Evolutionary conservation across 2,329 filamentous ascomycete genomes (phyloP).

Genomic region (Blastomyces parvus): DNA sequence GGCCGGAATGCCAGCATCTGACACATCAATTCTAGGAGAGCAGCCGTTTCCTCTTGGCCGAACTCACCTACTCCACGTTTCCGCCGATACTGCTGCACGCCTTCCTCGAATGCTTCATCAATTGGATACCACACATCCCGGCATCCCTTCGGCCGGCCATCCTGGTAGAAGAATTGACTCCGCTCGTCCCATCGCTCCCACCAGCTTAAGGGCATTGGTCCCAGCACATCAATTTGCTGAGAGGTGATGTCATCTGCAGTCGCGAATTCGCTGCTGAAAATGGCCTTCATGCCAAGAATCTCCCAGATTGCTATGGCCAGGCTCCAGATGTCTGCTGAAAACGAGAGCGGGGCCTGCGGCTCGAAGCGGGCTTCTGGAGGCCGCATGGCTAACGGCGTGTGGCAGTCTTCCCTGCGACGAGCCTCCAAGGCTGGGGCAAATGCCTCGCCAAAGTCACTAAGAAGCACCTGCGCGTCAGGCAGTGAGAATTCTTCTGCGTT

Average conservation of each 20-base stretch:
- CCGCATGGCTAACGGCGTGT: conserved; percentile 15
- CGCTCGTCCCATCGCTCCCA: conserved; percentile 14
- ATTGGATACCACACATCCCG: conserved; percentile 13
- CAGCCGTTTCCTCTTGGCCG: conserved; percentile 6
- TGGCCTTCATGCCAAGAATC: conserved; percentile 19
- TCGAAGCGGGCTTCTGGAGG: conserved; percentile 20
- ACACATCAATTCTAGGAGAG: conserved; percentile 6
- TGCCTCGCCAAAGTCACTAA: conserved; percentile 30
- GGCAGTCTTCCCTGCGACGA: conserved; percentile 17
- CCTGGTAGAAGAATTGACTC: conserved; percentile 12
- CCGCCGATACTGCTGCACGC: conserved; percentile 12
- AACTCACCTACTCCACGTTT: conserved; percentile 10
- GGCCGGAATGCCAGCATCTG: conserved; percentile 8
- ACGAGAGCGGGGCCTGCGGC: conserved; percentile 15
- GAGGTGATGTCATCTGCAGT: conserved; percentile 14
- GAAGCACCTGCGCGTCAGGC: conserved; percentile 23
- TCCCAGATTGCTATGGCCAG: conserved; percentile 21
- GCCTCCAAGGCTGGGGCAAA: conserved; percentile 15
- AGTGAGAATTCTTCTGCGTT: conserved; percentile 22
- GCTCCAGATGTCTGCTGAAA: conserved; percentile 21
- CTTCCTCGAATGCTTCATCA: conserved; percentile 15
- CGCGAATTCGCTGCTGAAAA: conserved; percentile 13
- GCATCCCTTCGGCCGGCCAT: conserved; percentile 9
- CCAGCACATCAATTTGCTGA: conserved; percentile 15
- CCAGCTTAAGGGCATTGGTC: conserved; percentile 13